Base-by-base conservation (phyloP, 2,329 filamentous ascomycete genomes). In the Coniochaeta ligniaria region DNA sequence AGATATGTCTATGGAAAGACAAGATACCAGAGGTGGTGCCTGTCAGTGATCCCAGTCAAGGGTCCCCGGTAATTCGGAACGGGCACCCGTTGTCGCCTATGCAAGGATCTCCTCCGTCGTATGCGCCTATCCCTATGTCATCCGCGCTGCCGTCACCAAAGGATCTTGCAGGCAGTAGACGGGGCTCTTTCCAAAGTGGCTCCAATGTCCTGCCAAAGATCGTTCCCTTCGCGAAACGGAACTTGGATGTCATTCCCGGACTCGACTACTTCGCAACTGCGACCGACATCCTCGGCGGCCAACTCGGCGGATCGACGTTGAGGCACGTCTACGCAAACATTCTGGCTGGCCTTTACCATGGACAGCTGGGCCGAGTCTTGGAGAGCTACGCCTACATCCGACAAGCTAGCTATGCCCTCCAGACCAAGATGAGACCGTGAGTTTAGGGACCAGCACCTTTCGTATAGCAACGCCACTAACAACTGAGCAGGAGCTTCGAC, bases 231-330 rank as follows among this genome's bases (percentile, higher is more conserved):
- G 61, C 70, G 7, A 76, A 70, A 64, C 66, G 83, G 66, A 96
- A 96, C 69, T 81, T 95, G 58, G 92, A 98, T 68, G 83, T 90
- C 7, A 90, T 97, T 63, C 94, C 95, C 0, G 95, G 95, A 0
- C 78, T 98, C 61, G 89, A 92, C 33, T 97, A 97, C 71, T 97
- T 93, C 71, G 90, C 90, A 1, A 87, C 90, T 63, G 94, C 92
- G 2, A 89, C 89, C 1, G 89, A 95, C 63, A 96, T 98, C 41
- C 77, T 98, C 17, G 92, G 92, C 6, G 89, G 89, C 61, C 86
- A 95, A 58, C 81, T 87, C 38, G 93, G 90, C 14, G 89, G 89
- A 0, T 90, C 89, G 63, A 90, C 90, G 50, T 79, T 98, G 61
- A 87, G 89, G 65, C 89, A 95, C 69, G 91, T 96, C 5, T 93